Evolutionary conservation across 192 early-diverging fungal species (phyloP).

Genomic region (Entophlyctis luteolus): DNA sequence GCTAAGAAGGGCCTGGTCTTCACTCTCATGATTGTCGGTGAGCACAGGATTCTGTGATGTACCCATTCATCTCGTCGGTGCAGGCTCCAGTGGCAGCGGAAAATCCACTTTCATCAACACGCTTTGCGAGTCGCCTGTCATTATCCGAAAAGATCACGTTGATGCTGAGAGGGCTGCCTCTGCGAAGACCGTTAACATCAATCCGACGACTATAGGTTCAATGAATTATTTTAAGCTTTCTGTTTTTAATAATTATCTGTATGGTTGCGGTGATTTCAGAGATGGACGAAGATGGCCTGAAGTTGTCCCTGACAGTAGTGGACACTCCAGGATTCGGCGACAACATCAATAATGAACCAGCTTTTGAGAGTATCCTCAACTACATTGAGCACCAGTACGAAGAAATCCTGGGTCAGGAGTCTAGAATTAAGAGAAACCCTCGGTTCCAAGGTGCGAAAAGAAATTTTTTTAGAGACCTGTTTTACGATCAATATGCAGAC

Average conservation of each 20-base stretch:
- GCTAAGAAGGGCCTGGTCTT: slow-evolving; percentile 91
- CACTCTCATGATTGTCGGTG: slow-evolving; percentile 60
- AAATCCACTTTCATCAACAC: slow-evolving; percentile 65
- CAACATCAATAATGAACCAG: slow-evolving; percentile 66
- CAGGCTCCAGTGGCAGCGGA: slow-evolving; percentile 53
- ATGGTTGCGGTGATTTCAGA: slow-evolving; percentile 44
- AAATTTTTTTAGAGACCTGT: slow-evolving; percentile 8
- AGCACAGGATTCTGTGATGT: slow-evolving; percentile 20
- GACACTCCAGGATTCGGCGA: slow-evolving; percentile 89
- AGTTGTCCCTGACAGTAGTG: slow-evolving; percentile 92
- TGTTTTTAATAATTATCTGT: neutral
- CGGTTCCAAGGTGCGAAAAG: slow-evolving; percentile 66
- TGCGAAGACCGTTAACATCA: slow-evolving; percentile 52
- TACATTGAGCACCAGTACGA: slow-evolving; percentile 95
- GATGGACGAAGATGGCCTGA: slow-evolving; percentile 96
- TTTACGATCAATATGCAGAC: slow-evolving; percentile 47
- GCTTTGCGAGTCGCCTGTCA: slow-evolving; percentile 68
- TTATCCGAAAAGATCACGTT: slow-evolving; percentile 76
- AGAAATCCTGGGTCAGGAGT: slow-evolving; percentile 82
- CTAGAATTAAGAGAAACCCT: slow-evolving; percentile 62
- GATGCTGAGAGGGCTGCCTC: slow-evolving; percentile 61
- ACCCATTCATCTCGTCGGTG: too few species aligned
- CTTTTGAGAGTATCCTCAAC: slow-evolving; percentile 76
- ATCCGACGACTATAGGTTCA: slow-evolving; percentile 52
- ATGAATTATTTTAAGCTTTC: too few species aligned